phyloP scores from a whole-genome alignment of 2,329 filamentous ascomycete species.

The Orbilia ellipsospora region DNA sequence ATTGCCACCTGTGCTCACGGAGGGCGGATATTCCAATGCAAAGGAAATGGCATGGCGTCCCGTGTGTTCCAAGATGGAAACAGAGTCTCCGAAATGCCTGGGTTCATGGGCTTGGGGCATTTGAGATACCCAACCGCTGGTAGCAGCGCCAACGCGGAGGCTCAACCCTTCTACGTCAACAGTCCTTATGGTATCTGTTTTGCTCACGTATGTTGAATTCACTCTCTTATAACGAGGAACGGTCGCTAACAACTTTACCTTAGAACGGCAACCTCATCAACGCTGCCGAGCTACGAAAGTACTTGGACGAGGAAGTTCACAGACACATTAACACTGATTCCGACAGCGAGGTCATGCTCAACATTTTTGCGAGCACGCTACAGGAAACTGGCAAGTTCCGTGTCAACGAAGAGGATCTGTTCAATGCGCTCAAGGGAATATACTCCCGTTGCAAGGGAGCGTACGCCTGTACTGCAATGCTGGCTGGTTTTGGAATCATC shows the following conservation, averaged over 20 bases:
- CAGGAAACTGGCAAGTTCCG: conserved; percentile 83
- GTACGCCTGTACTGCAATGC: conserved; percentile 83
- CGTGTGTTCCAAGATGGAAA: conserved; percentile 86
- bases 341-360: conserved; percentile 87
- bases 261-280: conserved; percentile 92
- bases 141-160: conserved; percentile 83
- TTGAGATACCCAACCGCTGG: conserved; percentile 90
- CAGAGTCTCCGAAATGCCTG: conserved; percentile 78
- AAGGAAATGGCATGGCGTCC: conserved; percentile 87
- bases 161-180: conserved; percentile 94
- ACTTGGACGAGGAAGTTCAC: conserved; percentile 80
- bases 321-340: conserved; percentile 91
- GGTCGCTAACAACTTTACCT: conserved; percentile 59
- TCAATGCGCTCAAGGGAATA: conserved; percentile 76
- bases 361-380: conserved; percentile 85
- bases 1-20: conserved; percentile 80
- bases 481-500: conserved; percentile 83
- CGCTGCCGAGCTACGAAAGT: conserved; percentile 74
- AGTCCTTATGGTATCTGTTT: conserved; percentile 83
- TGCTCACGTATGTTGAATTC: conserved; percentile 62
- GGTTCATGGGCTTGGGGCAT: conserved; percentile 87
- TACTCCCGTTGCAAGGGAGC: conserved; percentile 79
- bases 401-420: conserved; percentile 81
- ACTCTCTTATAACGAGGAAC: no score
- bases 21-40: conserved; percentile 86